A percentile compares a stretch with the other conserved stretches of the same genome.
phyloP scores from a whole-genome alignment of 176 grass and related monocot genomes.

The Oryza meridionalis region DNA sequence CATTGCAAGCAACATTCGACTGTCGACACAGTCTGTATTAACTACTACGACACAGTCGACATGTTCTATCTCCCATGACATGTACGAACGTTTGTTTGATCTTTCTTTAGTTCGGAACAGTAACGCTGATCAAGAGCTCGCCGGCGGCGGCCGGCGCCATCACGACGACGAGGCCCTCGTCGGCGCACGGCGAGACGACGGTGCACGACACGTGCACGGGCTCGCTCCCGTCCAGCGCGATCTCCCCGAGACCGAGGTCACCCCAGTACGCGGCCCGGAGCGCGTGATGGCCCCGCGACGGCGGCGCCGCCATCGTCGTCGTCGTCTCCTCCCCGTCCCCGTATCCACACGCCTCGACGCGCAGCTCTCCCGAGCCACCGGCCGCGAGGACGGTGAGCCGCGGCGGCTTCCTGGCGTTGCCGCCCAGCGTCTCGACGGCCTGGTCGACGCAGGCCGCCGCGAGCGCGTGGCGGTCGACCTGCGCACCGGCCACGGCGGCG shows the following conservation, averaged over 20 bases:
- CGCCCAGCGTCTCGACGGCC: constrained; percentile 24
- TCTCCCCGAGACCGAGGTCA: constrained; percentile 61
- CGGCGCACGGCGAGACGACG: constrained; percentile 34
- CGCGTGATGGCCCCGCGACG: neutral
- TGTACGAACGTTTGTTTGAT: neutral
- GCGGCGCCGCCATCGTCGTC: neutral
- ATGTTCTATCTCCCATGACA: neutral
- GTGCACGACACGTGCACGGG: constrained; percentile 53
- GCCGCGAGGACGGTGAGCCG: constrained; percentile 46
- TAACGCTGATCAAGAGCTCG: constrained; percentile 50
- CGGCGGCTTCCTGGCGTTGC: neutral
- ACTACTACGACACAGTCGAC: too few relatives aligned
- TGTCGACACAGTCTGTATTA: too few relatives aligned
- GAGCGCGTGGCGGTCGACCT: constrained; percentile 29
- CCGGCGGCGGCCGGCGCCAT: constrained; percentile 39
- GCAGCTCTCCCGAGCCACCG: constrained; percentile 33
- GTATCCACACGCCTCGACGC: constrained; percentile 24
- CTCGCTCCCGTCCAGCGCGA: constrained; percentile 51
- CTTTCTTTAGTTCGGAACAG: constrained; percentile 20
- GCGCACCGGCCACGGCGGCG: too few relatives aligned
- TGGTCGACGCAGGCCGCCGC: constrained; percentile 50
- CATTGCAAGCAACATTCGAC: neutral
- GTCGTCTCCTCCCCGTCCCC: neutral
- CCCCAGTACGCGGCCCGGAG: constrained; percentile 42
- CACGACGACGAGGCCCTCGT: constrained; percentile 54